Conservation (phyloP, 306 rosid genomes). For the Vigna trinervia region DNA sequence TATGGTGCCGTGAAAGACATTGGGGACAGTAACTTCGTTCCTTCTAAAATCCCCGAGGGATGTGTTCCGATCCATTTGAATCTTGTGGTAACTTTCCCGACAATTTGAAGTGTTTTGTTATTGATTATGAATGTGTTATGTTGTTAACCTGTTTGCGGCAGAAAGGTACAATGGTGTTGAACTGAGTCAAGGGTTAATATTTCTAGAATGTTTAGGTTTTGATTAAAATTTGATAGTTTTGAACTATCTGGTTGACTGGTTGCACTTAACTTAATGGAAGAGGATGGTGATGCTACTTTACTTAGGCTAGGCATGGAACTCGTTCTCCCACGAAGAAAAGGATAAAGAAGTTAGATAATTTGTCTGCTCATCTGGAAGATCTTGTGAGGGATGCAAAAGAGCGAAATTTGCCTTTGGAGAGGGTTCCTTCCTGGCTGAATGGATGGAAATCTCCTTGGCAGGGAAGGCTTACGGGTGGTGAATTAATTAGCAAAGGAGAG, state of each 20-base stretch:
- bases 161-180: not conserved
- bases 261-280: not conserved
- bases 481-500: conserved; percentile 73
- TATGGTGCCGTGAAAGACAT: conserved; percentile 68
- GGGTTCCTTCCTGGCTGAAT: conserved; percentile 74
- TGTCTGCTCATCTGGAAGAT: conserved; percentile 59
- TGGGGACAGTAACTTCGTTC: conserved; percentile 46
- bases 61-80: conserved; percentile 85
- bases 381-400: conserved; percentile 64
- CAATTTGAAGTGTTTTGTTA: not conserved
- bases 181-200: conserved; percentile 14
- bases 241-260: conserved; percentile 10
- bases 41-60: conserved; percentile 68
- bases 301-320: conserved; percentile 96
- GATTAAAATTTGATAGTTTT: conserved; percentile 14
- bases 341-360: conserved; percentile 62
- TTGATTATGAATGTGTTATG: conserved; percentile 42
- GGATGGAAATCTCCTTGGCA: conserved; percentile 94
- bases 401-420: conserved; percentile 53
- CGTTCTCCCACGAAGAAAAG: conserved; percentile 89
- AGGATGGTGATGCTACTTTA: conserved; percentile 30
- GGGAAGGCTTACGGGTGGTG: conserved; percentile 79
- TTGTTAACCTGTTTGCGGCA: conserved; percentile 11
- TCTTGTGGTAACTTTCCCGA: conserved; percentile 77
- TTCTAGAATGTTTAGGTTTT: conserved; percentile 20